Evolutionary conservation across 805 yeast species (phyloP).

Genomic region (Saccharomycopsis synnaedendra): DNA sequence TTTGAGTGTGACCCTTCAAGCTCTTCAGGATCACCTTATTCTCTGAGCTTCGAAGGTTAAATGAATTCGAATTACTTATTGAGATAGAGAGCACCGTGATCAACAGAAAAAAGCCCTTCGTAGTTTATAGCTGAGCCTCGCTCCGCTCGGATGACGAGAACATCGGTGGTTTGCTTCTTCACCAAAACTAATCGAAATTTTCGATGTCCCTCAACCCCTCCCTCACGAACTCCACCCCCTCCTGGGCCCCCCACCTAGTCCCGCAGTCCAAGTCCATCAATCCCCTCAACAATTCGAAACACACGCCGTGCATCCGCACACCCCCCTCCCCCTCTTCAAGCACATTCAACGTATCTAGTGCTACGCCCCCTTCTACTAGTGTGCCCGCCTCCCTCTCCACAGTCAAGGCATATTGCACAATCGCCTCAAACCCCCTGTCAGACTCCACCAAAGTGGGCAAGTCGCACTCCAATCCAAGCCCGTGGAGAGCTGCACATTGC

Average conservation of each 20-base stretch:
- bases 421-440: conserved; percentile 27
- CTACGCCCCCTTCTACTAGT: conserved; percentile 62
- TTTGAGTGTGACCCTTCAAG: too few relatives aligned
- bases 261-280: conserved; percentile 49
- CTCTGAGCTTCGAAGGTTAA: too few relatives aligned
- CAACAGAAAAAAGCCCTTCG: too few relatives aligned
- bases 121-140: too few relatives aligned
- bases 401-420: conserved; percentile 32
- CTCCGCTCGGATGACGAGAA: too few relatives aligned
- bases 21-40: too few relatives aligned
- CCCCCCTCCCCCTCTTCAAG: conserved; percentile 24
- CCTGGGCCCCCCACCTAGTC: conserved; percentile 40
- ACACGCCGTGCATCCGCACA: conserved; percentile 31
- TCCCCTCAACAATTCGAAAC: conserved; percentile 43
- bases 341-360: conserved; percentile 47
- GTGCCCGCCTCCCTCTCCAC: conserved; percentile 46
- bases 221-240: too few relatives aligned
- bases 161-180: too few relatives aligned
- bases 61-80: too few relatives aligned
- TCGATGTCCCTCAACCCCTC: too few relatives aligned
- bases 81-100: too few relatives aligned
- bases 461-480: conserved; percentile 69
- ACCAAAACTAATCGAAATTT: too few relatives aligned
- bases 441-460: conserved; percentile 38
- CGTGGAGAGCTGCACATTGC: conserved; percentile 75